A percentile compares a stretch with the other conserved stretches of the same genome.
phyloP scores from a whole-genome alignment of 331 rosid genomes.

The Ulmus americana region DNA sequence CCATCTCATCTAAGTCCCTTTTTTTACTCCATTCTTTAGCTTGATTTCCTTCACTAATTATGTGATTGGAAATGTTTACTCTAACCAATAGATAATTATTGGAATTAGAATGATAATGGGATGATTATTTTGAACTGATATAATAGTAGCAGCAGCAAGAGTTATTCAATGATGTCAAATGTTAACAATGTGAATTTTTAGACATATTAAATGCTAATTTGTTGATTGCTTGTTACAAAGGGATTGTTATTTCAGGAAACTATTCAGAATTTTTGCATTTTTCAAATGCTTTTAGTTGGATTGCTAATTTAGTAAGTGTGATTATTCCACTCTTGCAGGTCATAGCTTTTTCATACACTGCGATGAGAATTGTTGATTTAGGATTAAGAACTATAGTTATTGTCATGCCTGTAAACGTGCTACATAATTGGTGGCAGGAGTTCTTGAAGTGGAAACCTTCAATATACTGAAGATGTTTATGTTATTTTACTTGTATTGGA shows the following conservation, averaged over 20 bases:
- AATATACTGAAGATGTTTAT: no score
- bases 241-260: no score
- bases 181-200: no score
- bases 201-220: no score
- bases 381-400: slow-evolving; percentile 83
- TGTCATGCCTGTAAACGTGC: slow-evolving; percentile 91
- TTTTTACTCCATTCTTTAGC: no score
- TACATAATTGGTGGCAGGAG: slow-evolving; percentile 95
- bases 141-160: background rate
- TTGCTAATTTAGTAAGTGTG: background rate
- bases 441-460: slow-evolving; percentile 87
- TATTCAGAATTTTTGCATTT: no score
- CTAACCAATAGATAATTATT: background rate
- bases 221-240: no score
- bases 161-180: no score
- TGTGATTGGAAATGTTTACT: background rate
- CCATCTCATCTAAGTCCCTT: background rate
- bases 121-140: no score
- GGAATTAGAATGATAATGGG: background rate
- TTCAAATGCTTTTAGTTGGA: no score
- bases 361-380: slow-evolving; percentile 79
- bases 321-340: slow-evolving; percentile 50
- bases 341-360: slow-evolving; percentile 84
- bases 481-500: no score
- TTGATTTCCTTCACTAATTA: no score